Evolutionary conservation across 2,329 filamentous ascomycete species (phyloP).

Genomic region (Trichophyton verrucosum): DNA sequence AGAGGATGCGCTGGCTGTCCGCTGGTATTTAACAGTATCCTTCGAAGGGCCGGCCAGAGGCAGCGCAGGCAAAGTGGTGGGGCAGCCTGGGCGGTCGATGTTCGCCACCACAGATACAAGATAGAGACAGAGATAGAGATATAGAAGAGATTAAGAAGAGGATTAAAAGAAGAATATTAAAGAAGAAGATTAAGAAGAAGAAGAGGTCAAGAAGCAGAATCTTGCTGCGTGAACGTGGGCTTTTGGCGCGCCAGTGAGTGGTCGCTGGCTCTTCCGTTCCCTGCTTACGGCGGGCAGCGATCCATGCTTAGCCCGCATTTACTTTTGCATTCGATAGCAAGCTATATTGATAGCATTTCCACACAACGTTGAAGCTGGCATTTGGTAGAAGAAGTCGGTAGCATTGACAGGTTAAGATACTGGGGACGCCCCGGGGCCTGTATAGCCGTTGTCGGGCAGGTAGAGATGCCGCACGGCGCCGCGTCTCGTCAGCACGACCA

Average conservation of each 20-base stretch:
- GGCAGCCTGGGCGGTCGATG: neutral
- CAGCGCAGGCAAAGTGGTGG: neutral
- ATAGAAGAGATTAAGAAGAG: neutral
- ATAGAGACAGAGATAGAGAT: neutral
- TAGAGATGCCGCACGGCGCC: conserved; percentile 91
- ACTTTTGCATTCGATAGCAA: neutral
- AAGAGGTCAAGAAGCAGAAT: neutral
- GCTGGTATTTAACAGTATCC: neutral
- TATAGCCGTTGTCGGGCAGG: conserved; percentile 82
- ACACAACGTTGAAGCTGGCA: neutral
- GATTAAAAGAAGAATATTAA: too few relatives aligned
- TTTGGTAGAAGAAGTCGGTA: too few relatives aligned
- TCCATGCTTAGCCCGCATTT: too few relatives aligned
- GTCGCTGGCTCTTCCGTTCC: neutral
- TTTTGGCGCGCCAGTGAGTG: conserved; percentile 2
- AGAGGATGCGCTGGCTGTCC: neutral
- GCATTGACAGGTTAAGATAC: neutral
- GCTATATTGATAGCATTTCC: neutral
- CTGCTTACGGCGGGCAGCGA: neutral
- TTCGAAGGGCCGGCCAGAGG: too few relatives aligned
- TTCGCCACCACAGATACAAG: neutral
- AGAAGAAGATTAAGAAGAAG: neutral
- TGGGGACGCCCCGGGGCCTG: conserved; percentile 25
- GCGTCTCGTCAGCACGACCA: conserved; percentile 86
- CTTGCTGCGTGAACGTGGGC: neutral